phyloP scores from a whole-genome alignment of 2,329 filamentous ascomycete species.

The Nectriaceae sp. region DNA sequence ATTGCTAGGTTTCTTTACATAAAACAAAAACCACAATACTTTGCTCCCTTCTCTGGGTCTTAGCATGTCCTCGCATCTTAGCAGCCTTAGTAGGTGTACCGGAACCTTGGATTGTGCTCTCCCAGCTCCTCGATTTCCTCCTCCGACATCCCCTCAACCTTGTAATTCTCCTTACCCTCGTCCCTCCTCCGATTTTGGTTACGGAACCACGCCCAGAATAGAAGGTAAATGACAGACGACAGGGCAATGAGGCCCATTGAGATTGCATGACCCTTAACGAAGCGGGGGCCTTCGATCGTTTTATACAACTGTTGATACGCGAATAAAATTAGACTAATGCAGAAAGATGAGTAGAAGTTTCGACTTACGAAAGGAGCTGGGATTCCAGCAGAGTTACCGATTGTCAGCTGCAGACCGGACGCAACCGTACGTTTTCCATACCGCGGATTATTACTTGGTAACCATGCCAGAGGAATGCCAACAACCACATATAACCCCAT shows the following conservation, averaged over 20 bases:
- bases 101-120: conserved; percentile 32
- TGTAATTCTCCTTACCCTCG: conserved; percentile 30
- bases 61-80: no score
- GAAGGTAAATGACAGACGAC: conserved; percentile 43
- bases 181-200: conserved; percentile 37
- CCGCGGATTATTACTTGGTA: conserved; percentile 60
- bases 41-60: no score
- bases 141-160: conserved; percentile 28
- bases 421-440: conserved; percentile 67
- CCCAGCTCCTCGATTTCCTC: conserved; percentile 34
- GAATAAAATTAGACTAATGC: conserved; percentile 5
- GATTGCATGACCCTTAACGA: conserved; percentile 51
- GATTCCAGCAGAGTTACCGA: conserved; percentile 64
- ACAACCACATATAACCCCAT: conserved; percentile 57
- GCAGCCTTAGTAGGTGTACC: conserved; percentile 31
- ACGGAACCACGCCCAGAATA: conserved; percentile 34
- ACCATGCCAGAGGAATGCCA: conserved; percentile 39
- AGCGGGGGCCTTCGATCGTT: conserved; percentile 43
- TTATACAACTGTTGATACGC: conserved; percentile 32
- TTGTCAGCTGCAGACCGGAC: conserved; percentile 61
- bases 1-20: no score
- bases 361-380: conserved; percentile 55
- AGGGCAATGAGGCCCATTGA: conserved; percentile 49
- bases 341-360: fast-evolving
- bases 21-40: no score